These are phyloP conservation scores for Fusarium redolens DNA, from an alignment of 2,329 filamentous ascomycete genomes.

Conservation along the genomic window DNA sequence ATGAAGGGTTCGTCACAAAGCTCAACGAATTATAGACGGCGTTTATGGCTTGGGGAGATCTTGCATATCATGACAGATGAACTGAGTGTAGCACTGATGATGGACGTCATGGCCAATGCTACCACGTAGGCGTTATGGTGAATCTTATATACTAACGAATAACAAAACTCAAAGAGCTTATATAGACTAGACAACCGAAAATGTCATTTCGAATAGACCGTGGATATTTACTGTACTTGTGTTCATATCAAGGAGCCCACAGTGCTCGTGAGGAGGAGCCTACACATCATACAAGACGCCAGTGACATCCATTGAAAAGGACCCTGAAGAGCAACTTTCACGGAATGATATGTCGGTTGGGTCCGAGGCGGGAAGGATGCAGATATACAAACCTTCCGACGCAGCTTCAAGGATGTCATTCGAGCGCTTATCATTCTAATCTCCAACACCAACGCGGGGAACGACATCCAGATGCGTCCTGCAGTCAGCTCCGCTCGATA, in stretches of 20 bases:
- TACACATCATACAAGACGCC: background rate
- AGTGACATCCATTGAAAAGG: background rate
- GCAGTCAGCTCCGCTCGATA: background rate
- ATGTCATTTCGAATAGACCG: background rate
- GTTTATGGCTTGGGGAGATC: background rate
- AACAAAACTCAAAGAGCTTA: background rate
- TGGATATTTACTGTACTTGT: background rate
- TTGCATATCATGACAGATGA: background rate
- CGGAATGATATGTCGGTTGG: background rate
- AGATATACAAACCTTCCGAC: background rate
- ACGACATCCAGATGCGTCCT: background rate
- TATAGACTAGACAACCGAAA: background rate
- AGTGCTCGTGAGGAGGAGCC: background rate
- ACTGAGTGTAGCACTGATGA: background rate
- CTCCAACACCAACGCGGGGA: background rate
- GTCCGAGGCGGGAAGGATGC: background rate
- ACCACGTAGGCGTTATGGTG: background rate
- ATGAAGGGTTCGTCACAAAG: background rate
- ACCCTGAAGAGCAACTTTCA: background rate
- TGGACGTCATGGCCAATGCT: background rate
- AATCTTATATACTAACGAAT: background rate
- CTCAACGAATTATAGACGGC: constrained; percentile 17
- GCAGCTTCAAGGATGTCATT: constrained; percentile 1
- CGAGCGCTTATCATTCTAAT: background rate
- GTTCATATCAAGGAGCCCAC: background rate